phyloP scores from a whole-genome alignment of 192 early-diverging fungal genomes.

The Dissophora globulifera region DNA sequence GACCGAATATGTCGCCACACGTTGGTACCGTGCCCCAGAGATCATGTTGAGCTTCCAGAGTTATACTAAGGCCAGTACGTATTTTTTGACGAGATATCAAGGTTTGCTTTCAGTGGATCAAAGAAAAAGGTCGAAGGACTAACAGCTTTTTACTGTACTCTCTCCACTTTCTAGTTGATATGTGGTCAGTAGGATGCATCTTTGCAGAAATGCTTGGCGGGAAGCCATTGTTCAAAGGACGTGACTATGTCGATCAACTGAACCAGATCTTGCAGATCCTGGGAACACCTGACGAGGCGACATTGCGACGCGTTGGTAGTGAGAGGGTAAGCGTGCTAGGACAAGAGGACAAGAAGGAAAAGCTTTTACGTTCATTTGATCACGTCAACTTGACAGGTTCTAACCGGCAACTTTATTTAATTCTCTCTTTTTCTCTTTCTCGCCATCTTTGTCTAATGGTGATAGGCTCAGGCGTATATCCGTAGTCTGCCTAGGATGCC shows the following conservation, averaged over 20 bases:
- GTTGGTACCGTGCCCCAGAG: constrained; percentile 99
- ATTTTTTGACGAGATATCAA: too few species aligned
- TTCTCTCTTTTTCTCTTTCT: neutral
- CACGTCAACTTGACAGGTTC: too few species aligned
- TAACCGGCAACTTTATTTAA: neutral
- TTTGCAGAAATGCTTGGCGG: constrained; percentile 96
- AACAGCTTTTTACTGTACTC: too few species aligned
- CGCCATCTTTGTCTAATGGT: neutral
- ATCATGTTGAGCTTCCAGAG: constrained; percentile 97
- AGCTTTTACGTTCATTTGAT: neutral
- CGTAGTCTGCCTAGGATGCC: constrained; percentile 88
- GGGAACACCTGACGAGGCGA: constrained; percentile 93
- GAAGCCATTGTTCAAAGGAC: constrained; percentile 97
- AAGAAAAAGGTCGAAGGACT: too few species aligned
- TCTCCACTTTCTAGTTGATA: too few species aligned
- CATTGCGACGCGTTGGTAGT: constrained; percentile 88
- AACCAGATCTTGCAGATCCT: constrained; percentile 96
- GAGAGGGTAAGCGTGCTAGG: constrained; percentile 75
- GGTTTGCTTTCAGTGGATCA: too few species aligned
- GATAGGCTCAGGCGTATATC: constrained; percentile 97
- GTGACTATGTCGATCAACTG: constrained; percentile 97
- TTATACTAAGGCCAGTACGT: constrained; percentile 97
- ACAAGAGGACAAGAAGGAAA: neutral
- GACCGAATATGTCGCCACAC: constrained; percentile 99
- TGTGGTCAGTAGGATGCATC: constrained; percentile 99